These are phyloP conservation scores for Hirschfeldia incana DNA, from an alignment of 345 rosid species.

Conservation along the genomic window DNA sequence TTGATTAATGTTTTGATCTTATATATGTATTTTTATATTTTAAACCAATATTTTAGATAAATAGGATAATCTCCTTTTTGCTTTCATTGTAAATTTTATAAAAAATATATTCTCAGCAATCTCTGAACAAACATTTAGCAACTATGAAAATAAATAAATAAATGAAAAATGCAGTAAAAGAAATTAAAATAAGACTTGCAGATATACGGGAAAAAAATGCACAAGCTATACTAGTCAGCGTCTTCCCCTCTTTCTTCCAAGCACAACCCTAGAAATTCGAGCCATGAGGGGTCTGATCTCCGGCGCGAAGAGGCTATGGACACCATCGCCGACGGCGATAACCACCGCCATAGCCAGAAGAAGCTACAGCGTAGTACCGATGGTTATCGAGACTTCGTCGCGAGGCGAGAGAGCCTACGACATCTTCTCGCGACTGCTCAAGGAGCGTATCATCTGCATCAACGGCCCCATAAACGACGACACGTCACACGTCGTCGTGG, in stretches of 20 bases:
- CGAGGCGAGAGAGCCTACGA: constrained; percentile 98
- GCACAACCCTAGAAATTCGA: constrained; percentile 16
- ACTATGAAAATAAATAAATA: not conserved
- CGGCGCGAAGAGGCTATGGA: constrained; percentile 29
- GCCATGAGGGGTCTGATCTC: constrained; percentile 36
- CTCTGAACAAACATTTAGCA: not conserved
- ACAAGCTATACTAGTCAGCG: not conserved
- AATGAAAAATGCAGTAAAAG: too few species aligned
- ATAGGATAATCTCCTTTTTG: too few species aligned
- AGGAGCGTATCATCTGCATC: constrained; percentile 91
- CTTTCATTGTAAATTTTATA: too few species aligned
- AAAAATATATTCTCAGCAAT: too few species aligned
- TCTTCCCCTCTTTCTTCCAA: constrained; percentile 4
- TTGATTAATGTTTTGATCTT: too few species aligned
- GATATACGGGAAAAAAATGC: not conserved
- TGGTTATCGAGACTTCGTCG: constrained; percentile 98
- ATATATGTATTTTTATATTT: too few species aligned
- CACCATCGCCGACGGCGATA: constrained; percentile 3
- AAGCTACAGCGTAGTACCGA: constrained; percentile 70
- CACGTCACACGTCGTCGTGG: constrained; percentile 91
- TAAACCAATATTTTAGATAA: too few species aligned
- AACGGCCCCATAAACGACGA: constrained; percentile 91
- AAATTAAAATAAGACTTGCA: not conserved
- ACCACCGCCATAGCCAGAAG: constrained; percentile 37
- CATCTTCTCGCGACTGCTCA: constrained; percentile 87